phyloP scores from a whole-genome alignment of 371 early-diverging fungal genomes.

The Coemansia sp. region DNA sequence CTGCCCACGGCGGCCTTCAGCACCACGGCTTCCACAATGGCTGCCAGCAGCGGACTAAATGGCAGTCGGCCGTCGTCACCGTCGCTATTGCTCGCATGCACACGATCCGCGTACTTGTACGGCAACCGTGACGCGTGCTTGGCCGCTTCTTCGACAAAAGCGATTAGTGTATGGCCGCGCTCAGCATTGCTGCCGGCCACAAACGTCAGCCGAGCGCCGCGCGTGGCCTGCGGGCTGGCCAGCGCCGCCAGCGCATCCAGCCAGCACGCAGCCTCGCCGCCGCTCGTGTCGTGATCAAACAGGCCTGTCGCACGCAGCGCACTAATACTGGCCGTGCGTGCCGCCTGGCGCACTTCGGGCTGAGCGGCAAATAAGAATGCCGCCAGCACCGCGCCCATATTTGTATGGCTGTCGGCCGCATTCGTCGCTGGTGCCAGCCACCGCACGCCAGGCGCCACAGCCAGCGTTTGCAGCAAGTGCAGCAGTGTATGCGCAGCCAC shows the following conservation, averaged over 20 bases:
- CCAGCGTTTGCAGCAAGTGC: conserved; percentile 23
- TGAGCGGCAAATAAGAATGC: conserved; percentile 28
- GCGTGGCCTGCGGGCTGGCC: conserved; percentile 29
- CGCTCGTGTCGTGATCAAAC: conserved; percentile 31
- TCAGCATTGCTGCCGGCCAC: conserved; percentile 1
- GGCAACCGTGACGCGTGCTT: conserved; percentile 31
- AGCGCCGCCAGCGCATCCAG: conserved; percentile 39
- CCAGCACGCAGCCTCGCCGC: conserved; percentile 35
- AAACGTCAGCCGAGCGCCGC: conserved; percentile 11
- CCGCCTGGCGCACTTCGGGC: conserved; percentile 36
- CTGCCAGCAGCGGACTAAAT: conserved; percentile 43
- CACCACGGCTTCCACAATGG: conserved; percentile 32
- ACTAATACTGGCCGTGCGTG: conserved; percentile 14
- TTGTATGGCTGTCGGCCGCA: conserved; percentile 20
- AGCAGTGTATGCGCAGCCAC: conserved; percentile 34
- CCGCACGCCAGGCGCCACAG: conserved; percentile 12
- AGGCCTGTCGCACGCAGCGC: conserved; percentile 34
- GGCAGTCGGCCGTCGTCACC: conserved; percentile 10
- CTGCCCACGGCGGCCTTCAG: conserved; percentile 27
- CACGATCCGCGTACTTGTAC: conserved; percentile 43
- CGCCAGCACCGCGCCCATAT: conserved; percentile 21
- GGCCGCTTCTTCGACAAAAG: conserved; percentile 32
- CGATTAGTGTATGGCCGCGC: conserved; percentile 19
- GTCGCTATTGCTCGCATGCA: conserved; percentile 8
- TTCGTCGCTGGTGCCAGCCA: conserved; percentile 25